phyloP scores from a whole-genome alignment of 306 rosid genomes.

The Hylodesmum podocarpum region DNA sequence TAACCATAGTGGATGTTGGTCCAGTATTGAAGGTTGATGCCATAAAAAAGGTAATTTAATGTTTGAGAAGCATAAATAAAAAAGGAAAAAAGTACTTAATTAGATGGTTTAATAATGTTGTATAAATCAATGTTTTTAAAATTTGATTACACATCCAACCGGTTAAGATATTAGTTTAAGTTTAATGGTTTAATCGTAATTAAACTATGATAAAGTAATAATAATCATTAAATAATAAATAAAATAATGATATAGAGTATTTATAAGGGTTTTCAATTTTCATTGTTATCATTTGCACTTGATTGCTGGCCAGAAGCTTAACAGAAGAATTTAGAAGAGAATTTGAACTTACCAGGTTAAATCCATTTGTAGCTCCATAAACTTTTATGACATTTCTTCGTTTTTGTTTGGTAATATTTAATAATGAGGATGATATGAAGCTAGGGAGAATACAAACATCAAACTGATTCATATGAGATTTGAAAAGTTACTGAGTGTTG shows the following conservation, averaged over 20 bases:
- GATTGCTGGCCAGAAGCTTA: background rate
- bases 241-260: too few relatives aligned
- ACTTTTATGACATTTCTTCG: background rate
- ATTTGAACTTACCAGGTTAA: background rate
- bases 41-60: background rate
- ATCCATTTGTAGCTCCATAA: conserved; percentile 9
- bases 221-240: too few relatives aligned
- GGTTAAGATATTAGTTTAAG: too few relatives aligned
- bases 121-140: too few relatives aligned
- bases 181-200: too few relatives aligned
- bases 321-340: conserved; percentile 26
- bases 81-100: conserved; percentile 7
- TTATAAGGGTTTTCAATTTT: background rate
- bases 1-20: background rate
- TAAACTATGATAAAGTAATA: too few relatives aligned
- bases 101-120: background rate
- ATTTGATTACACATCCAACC: too few relatives aligned
- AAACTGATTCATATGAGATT: background rate
- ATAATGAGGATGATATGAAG: conserved; percentile 15
- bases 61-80: conserved; percentile 12
- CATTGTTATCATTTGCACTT: background rate
- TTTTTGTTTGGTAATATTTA: background rate
- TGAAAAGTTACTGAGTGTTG: too few relatives aligned
- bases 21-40: background rate
- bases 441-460: conserved; percentile 8